Base-by-base conservation (phyloP, 2,329 filamentous ascomycete genomes). In the Coniochaeta pulveracea region DNA sequence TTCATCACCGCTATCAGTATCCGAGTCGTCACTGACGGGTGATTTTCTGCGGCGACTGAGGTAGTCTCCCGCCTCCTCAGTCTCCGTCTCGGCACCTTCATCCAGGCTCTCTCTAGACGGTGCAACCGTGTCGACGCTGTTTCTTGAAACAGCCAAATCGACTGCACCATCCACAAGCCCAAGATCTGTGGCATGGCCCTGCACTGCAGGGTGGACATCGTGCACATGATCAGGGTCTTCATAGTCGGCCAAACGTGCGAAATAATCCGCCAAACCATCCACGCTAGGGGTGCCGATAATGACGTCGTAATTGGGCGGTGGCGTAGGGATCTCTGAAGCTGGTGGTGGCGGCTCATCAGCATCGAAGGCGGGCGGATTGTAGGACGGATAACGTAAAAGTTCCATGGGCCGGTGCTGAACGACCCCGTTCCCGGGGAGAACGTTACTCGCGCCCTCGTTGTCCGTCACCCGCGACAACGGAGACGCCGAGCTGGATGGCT, bases 351-450 rank as follows among this genome's bases (percentile, higher is more conserved):
- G 82, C 5, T 76, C 69, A 34, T 93, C 81, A 5, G 85, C 85
- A 40, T 91, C 80, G 48, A 93, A 94, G 0, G 84, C 75, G 0
- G 88, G 86, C 2, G 88, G 88, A 38, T 86, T 86, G 58, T 86
- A 93, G 0, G 85, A 93, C 0, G 88, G 88, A 5, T 76, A 71
- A 16, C 88, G 77, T 19, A 93, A 58, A 3, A 94, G 68, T 52
- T 94, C 88, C 34, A 94, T 93, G 0, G 88, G 86, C 37, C 8
- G 42, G 33, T 15, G 36, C 42, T 44, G 12, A 44, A 33, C 18
- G 10, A 33, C 8, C 4, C 16, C 19, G 14, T 22, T 23, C 30
- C 27, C 37, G 39, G 7, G 41, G 40, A 10, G 40, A 41, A 17
- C 17, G 19, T 19, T 9, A 17, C 22, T 11, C 6, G 16, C 26